Evolutionary conservation across 768 basidiomycete species (phyloP).

Genomic region (Tulasnella sp.): DNA sequence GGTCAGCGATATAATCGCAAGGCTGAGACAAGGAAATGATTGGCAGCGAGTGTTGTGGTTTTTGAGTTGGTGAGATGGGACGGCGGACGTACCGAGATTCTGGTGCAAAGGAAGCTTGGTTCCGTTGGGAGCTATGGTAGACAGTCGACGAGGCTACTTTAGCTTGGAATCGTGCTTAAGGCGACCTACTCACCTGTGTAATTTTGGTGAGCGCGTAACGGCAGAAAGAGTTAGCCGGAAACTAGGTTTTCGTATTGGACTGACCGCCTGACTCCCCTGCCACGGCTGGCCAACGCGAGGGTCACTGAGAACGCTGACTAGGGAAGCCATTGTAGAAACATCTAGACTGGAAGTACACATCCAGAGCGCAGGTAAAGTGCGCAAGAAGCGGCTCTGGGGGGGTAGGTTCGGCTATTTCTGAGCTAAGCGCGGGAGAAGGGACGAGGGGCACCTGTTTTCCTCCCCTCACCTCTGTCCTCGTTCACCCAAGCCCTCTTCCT

Average conservation of each 20-base stretch:
- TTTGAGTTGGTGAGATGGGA: neutral
- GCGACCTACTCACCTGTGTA: neutral
- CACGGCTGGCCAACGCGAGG: neutral
- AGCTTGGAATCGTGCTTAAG: neutral
- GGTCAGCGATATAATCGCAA: neutral
- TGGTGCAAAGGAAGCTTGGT: neutral
- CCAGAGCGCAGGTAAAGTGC: neutral
- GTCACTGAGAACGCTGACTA: neutral
- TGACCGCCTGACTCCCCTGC: neutral
- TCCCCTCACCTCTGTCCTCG: constrained; percentile 1
- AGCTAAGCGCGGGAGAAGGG: neutral
- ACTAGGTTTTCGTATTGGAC: neutral
- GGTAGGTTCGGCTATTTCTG: neutral
- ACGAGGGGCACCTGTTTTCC: neutral
- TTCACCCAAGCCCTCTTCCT: neutral
- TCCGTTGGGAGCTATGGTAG: neutral
- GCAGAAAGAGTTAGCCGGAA: constrained; percentile 7
- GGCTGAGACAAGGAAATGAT: neutral
- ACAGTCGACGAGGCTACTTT: neutral
- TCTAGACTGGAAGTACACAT: neutral
- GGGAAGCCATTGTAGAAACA: neutral
- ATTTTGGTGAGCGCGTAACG: neutral
- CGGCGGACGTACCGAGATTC: neutral
- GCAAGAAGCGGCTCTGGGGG: neutral
- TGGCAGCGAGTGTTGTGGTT: neutral